Base-by-base conservation (phyloP, 1,284 basidiomycete species). In the Puccinia sorghi region DNA sequence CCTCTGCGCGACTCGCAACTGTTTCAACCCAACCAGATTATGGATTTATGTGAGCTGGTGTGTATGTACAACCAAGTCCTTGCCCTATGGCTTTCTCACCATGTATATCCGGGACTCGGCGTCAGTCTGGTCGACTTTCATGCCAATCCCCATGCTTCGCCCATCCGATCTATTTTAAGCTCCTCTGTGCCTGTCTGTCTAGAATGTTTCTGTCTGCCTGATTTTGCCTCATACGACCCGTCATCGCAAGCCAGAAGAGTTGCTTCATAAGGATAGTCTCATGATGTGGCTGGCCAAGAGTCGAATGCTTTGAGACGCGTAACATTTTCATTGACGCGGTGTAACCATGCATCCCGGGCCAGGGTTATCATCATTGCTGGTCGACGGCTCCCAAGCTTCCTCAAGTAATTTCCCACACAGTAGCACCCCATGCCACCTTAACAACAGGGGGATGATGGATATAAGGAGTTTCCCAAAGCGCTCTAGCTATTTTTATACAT, bases 1-100 rank as follows among this genome's bases (percentile, higher is more conserved):
- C n/a, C 41, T 43, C 61, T 64, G 61, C 61, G 39, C 17, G 39
- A 22, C 61, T 17, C 32, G 59, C 61, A 46, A 43, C 61, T 43
- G 61, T 64, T 64, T 64, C 61, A 64, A 20, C 41, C 61, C 61
- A 64, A 64, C 61, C 61, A 64, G 61, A 64, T 64, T 64, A 64
- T 64, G 61, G 41, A 46, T 46, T 64, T 64, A 64, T 12, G 32
- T 32, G 4, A 32, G 61, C 61, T 46, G 7, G 3, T 13, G 39
- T 64, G 22, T 20, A 46, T 64, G 22, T 20, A 46, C 32, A 32
- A 32, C 32, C 9, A 64, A 64, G 46, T 46, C 61, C 12, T 64
- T 46, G 61, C 41, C 61, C 61, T 64, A 64, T 64, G 61, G 61
- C 61, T 64, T 64, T 64, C 61, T 46, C 61, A 64, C 41, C 41